These are phyloP conservation scores for Coprinopsis marcescibilis DNA, from an alignment of 768 basidiomycete genomes.

Conservation along the genomic window DNA sequence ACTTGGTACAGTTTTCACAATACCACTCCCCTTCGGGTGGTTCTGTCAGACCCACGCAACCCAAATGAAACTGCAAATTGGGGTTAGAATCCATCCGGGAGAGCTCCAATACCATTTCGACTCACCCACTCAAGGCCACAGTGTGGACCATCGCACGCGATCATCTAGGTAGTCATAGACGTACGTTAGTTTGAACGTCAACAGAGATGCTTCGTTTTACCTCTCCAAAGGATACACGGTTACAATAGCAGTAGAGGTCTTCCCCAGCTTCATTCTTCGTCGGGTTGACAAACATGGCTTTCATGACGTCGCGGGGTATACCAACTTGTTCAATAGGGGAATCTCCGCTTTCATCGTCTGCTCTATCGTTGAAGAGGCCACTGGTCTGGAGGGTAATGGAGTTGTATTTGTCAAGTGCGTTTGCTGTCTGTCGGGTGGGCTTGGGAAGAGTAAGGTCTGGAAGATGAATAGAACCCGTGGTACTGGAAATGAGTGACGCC, in stretches of 20 bases:
- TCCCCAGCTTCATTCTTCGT: conserved; percentile 19
- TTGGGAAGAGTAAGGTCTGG: conserved; percentile 58
- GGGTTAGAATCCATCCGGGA: background rate
- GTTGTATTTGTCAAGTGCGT: conserved; percentile 9
- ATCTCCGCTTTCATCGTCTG: conserved; percentile 21
- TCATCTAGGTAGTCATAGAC: conserved; percentile 51
- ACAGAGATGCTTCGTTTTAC: conserved; percentile 33
- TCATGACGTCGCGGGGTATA: conserved; percentile 9
- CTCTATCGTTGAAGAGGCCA: conserved; percentile 37
- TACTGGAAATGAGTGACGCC: conserved; percentile 33
- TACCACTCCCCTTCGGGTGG: conserved; percentile 66
- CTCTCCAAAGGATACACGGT: conserved; percentile 74
- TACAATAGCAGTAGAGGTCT: conserved; percentile 71
- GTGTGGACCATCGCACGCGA: conserved; percentile 70
- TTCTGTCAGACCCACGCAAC: conserved; percentile 55
- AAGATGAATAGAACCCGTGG: conserved; percentile 44
- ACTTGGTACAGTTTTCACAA: conserved; percentile 54
- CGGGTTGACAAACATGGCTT: conserved; percentile 12
- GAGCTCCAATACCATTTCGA: conserved; percentile 11
- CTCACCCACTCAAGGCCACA: conserved; percentile 84
- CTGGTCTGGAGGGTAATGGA: conserved; percentile 19
- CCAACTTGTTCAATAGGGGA: conserved; percentile 7
- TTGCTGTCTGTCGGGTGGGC: conserved; percentile 33
- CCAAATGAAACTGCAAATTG: conserved; percentile 69
- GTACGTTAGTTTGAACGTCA: conserved; percentile 7